phyloP scores from a whole-genome alignment of 73 alveolate species.

The Tetrahymena malaccensis region DNA sequence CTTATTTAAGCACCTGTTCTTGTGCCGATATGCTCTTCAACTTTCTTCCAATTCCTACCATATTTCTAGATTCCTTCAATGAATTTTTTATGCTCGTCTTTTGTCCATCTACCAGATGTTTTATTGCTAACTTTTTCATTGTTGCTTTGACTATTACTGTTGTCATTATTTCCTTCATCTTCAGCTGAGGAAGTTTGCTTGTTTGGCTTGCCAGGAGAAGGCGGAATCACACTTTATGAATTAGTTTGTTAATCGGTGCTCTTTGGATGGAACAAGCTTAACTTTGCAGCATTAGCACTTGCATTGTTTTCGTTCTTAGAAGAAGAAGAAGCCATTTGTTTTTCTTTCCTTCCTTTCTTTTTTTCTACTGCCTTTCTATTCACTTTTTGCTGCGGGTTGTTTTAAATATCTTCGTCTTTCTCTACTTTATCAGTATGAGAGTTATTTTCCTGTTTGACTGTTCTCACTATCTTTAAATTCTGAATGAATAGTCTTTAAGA shows the following conservation, averaged over 20 bases:
- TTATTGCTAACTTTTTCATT: background rate
- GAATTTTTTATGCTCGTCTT: slow-evolving; percentile 63
- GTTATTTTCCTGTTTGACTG: background rate
- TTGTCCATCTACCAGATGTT: slow-evolving; percentile 69
- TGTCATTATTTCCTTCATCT: background rate
- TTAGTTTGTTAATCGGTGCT: background rate
- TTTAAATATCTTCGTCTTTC: background rate
- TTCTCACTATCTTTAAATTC: background rate
- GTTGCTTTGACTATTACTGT: background rate
- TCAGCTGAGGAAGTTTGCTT: background rate
- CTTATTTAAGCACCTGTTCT: slow-evolving; percentile 65
- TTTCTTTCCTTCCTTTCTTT: background rate
- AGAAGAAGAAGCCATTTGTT: background rate
- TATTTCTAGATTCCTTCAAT: slow-evolving; percentile 62
- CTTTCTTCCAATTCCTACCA: slow-evolving; percentile 74
- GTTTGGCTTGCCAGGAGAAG: background rate
- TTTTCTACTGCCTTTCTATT: background rate
- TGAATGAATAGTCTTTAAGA: background rate
- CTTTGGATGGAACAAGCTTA: background rate
- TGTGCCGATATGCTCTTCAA: slow-evolving; percentile 63
- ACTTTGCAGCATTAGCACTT: background rate
- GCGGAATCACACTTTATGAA: background rate
- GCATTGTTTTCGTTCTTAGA: background rate
- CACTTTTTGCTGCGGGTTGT: background rate
- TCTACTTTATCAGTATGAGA: background rate